Evolutionary conservation across 257 asterid genomes (phyloP), one percentile per base, ranked within the genome.

Genomic region (Przewalskia tangutica): DNA sequence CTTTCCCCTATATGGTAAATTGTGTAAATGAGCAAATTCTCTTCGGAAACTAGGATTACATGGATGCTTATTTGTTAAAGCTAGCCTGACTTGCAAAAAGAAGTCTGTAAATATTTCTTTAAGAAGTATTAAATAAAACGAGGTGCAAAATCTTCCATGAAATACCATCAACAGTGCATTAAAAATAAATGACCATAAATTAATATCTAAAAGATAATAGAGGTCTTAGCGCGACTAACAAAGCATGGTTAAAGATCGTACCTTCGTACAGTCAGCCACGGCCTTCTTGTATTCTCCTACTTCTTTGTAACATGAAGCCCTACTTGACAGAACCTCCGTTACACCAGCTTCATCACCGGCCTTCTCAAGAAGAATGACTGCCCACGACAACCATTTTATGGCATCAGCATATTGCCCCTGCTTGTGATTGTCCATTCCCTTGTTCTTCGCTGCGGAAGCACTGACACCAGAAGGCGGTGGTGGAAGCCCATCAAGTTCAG

Each of bases 261-360:
- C 99, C 97, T 96, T 92, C 18, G 98, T 91, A 85, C 99, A 96
- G 88, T 96, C 99, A 83, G 98, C 99, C 36, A 96, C 99, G 48
- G 98, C 99, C 92, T 96, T 96, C 92, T 96, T 96, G 85, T 96
- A 94, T 86, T 96, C 99, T 64, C 99, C 99, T 58, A 94, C 97
- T 89, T 96, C 99, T 88, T 96, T 96, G 86, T 94, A 96, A 87
- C 97, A 96, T 0, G 98, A 94, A 14, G 99, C 97, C 62, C 98
- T 87, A 84, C 90, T 85, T 12, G 90, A 85, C 76, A 95, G 89
- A 77, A 91, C 87, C 87, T 89, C 92, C 46, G 40, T 79, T 12
- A 67, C 60, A 42, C 87, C 91, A 81, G 83, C 77, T 71, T 82
- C 71, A 81, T 93, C 93, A 11, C 93, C 90, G 0, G 91, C 86